These are phyloP conservation scores for Zymoseptoria tritici DNA, from an alignment of 2,329 filamentous ascomycete genomes.

Conservation along the genomic window DNA sequence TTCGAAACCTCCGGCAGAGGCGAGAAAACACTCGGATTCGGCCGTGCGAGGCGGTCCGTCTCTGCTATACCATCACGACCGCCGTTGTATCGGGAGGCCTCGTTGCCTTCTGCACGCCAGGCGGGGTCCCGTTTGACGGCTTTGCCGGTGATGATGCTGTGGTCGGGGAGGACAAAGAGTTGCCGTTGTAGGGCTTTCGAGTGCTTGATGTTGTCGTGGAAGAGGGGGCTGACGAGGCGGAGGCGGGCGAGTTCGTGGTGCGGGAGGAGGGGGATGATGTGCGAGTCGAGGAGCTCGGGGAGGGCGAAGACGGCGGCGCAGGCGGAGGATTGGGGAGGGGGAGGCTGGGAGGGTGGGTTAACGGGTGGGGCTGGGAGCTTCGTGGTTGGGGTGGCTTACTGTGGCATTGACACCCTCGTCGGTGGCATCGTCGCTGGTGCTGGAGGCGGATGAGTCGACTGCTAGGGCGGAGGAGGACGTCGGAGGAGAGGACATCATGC, in stretches of 20 bases:
- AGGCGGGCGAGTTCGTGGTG: neutral
- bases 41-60: neutral
- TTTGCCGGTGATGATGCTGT: neutral
- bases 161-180: neutral
- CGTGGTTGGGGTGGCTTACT: neutral
- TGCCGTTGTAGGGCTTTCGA: neutral
- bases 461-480: neutral
- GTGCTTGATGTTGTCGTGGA: neutral
- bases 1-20: accelerated
- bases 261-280: neutral
- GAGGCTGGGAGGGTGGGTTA: neutral
- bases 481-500: no score
- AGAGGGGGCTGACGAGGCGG: neutral
- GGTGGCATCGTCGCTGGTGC: neutral
- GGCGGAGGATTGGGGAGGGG: neutral
- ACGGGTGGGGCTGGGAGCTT: no score
- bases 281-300: neutral
- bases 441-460: neutral
- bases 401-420: neutral
- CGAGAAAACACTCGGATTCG: no score
- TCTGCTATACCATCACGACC: neutral
- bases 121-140: neutral
- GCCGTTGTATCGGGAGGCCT: neutral
- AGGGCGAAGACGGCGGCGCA: neutral
- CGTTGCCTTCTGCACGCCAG: neutral